phyloP scores from a whole-genome alignment of 2,329 filamentous ascomycete genomes.

The Colletotrichum tofieldiae region DNA sequence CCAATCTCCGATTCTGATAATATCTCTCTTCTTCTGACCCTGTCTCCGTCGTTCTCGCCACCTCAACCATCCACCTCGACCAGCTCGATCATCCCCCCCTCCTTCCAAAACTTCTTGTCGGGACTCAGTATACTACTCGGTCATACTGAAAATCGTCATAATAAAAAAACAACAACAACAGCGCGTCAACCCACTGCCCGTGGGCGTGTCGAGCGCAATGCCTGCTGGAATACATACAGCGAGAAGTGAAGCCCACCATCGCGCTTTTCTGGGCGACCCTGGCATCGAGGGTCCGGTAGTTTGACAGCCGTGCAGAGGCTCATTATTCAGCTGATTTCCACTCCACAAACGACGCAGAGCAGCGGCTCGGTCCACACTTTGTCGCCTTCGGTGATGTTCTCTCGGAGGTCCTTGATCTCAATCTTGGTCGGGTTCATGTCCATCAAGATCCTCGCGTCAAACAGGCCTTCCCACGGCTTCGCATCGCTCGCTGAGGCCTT shows the following conservation, averaged over 20 bases:
- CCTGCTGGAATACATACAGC: constrained; percentile 37
- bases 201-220: constrained; percentile 11
- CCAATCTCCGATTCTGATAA: not conserved
- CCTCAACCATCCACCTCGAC: not conserved
- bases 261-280: not conserved
- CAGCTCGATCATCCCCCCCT: not conserved
- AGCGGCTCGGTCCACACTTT: constrained; percentile 69
- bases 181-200: constrained; percentile 9
- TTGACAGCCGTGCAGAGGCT: constrained; percentile 3
- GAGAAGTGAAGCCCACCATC: constrained; percentile 35
- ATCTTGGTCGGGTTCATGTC: constrained; percentile 63
- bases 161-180: not conserved
- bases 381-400: constrained; percentile 63
- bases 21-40: constrained; percentile 1
- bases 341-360: constrained; percentile 66
- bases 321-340: constrained; percentile 60
- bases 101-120: constrained; percentile 5
- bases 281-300: not conserved
- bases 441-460: constrained; percentile 66
- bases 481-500: constrained; percentile 55
- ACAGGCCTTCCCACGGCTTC: constrained; percentile 67
- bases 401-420: constrained; percentile 67
- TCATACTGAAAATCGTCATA: constrained; percentile 31
- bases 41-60: not conserved
- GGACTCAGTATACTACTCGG: constrained; percentile 8